These are phyloP conservation scores for Lasiodiplodia citricola DNA, from an alignment of 2,329 filamentous ascomycete species.

Conservation along the genomic window DNA sequence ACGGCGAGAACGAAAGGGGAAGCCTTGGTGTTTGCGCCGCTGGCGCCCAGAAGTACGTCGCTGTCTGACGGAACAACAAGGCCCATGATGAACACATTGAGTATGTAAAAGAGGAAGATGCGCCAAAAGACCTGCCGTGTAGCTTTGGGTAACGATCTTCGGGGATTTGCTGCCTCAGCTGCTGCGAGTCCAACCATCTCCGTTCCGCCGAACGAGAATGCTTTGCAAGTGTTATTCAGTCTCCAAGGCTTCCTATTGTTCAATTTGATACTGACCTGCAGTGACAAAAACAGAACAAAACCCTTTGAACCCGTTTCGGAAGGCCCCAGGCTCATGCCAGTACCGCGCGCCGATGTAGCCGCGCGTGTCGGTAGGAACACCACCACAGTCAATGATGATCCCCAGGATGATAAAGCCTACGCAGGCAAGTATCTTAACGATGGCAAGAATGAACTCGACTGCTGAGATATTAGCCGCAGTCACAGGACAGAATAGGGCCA, in stretches of 20 bases:
- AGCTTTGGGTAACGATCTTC: conserved; percentile 53
- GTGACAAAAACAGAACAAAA: conserved; percentile 69
- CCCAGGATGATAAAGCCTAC: conserved; percentile 69
- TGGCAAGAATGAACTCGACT: conserved; percentile 64
- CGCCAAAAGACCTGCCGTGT: conserved; percentile 56
- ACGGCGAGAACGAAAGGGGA: conserved; percentile 73
- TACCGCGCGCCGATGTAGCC: conserved; percentile 67
- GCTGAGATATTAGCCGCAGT: conserved; percentile 46
- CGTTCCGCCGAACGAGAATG: conserved; percentile 67
- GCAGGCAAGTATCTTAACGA: conserved; percentile 64
- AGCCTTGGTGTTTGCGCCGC: conserved; percentile 46
- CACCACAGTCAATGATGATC: conserved; percentile 64
- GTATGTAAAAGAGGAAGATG: conserved; percentile 52
- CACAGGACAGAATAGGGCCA: conserved; percentile 53
- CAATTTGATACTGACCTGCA: conserved; percentile 39
- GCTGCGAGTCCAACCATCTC: conserved; percentile 66
- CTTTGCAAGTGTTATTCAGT: conserved; percentile 30
- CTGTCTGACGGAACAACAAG: conserved; percentile 48
- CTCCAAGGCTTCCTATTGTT: too few relatives aligned
- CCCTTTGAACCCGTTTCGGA: conserved; percentile 66
- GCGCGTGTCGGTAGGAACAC: conserved; percentile 59
- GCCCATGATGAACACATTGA: conserved; percentile 51
- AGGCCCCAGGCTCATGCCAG: conserved; percentile 64
- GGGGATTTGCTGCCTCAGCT: conserved; percentile 64
- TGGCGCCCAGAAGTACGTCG: conserved; percentile 41